Evolutionary conservation across 768 basidiomycete species (phyloP), one percentile per base, ranked within the genome.

Genomic region (Termitomyces sp.): DNA sequence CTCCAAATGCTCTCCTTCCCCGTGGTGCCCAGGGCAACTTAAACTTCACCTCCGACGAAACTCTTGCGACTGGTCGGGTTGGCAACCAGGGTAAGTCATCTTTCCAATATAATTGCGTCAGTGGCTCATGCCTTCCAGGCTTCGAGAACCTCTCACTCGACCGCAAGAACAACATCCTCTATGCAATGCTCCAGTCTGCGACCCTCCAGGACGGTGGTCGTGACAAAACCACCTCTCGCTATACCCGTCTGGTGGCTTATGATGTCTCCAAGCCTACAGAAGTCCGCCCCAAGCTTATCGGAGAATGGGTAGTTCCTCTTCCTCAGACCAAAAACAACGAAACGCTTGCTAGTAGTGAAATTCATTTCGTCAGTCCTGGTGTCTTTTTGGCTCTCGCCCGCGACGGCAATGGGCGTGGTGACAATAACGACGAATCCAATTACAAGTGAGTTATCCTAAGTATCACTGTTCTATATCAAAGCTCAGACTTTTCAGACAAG

Each of bases 101-200:
- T 32, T 17, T 14, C 19, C 16, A 37, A 37, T 35, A 35, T 37
- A 7, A 32, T 37, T 37, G 16, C 5, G 2, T 16, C 16, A 17
- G 16, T 37, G 35, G 35, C 16, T 7, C 6, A 37, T 42, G 5
- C 21, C 12, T n/a, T 41, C 34, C 47, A 81, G 83, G 84, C 1
- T 82, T 86, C 48, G 84, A 87, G 62, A 79, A 81, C 27, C 71
- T 88, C 12, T 83, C 85, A 0, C 57, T 79, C 5, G 79, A 80
- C 55, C 61, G 76, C 0, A 62, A 70, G 5, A 80, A 79, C 1
- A 68, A 70, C 5, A 79, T 73, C 4, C 73, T 88, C 3, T 88
- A 83, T 63, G 84, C 78, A 0, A 76, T 87, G 61, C 73, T 87
- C 1, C 86, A 88, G 63, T 76, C 79, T 7, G 85, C 83, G 0